Conservation (phyloP, 164 flowering plant species). For the Nymphaea colorata region DNA sequence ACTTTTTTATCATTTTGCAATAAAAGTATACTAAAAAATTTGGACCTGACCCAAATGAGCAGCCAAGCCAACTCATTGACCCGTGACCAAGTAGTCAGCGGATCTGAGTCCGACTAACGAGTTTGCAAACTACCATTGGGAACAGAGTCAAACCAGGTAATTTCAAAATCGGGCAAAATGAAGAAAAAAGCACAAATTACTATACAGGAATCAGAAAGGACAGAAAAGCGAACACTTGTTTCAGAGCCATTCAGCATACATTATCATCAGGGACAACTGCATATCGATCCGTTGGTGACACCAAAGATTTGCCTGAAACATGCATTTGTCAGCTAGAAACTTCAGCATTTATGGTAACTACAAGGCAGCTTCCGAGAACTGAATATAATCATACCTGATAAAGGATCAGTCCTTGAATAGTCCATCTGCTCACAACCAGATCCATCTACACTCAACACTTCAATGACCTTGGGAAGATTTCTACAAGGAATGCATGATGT, state of each 20-base stretch:
- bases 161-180: no score
- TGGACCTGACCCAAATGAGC: no score
- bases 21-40: no score
- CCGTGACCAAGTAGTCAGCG: no score
- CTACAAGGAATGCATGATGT: conserved; percentile 17
- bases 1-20: no score
- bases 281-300: conserved; percentile 77
- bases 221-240: no score
- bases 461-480: conserved; percentile 64
- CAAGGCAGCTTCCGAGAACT: neutral
- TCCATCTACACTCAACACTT: conserved; percentile 82
- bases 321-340: neutral
- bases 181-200: no score
- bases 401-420: conserved; percentile 42
- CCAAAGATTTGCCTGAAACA: conserved; percentile 51
- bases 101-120: no score
- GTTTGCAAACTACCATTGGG: no score
- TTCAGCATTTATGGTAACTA: neutral
- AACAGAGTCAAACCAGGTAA: no score
- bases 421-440: conserved; percentile 50
- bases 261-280: conserved; percentile 92
- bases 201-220: no score
- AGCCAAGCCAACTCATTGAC: no score
- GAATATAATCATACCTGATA: conserved; percentile 36
- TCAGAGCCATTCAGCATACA: conserved; percentile 26